Base-by-base conservation (phyloP, 2,329 filamentous ascomycete genomes). In the Scopulariopsis brevicaulis region DNA sequence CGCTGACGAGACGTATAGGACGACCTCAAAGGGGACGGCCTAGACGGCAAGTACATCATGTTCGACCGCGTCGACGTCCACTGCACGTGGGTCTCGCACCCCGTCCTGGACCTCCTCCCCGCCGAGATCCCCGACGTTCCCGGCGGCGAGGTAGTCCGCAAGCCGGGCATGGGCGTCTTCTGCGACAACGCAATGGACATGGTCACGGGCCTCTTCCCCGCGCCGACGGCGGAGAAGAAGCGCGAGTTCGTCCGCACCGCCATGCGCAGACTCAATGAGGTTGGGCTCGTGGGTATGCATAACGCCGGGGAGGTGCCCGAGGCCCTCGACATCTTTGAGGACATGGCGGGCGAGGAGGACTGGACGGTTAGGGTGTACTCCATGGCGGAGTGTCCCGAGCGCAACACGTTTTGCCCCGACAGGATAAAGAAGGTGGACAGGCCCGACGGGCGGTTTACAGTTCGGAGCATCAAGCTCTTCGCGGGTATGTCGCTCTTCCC, bases 141-240 rank as follows among this genome's bases (percentile, higher is more conserved):
- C 1, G 85, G 85, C 12, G 86, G 86, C 1, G 83, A 87, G 60
- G 78, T 87, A 12, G 68, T 85, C 15, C 75, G 77, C 34, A 71
- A 81, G 3, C 84, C 85, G 0, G 83, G 83, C 0, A 75, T 78
- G 64, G 85, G 86, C 50, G 84, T 89, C 11, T 88, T 89, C 63
- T 89, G 86, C 65, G 85, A 89, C 68, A 88, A 88, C 65, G 85
- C 85, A 25, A 87, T 88, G 79, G 81, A 85, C 51, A 68, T 85
- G 55, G 75, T 87, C 40, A 72, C 75, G 59, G 69, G 73, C 2
- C 63, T 80, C 20, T 85, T 82, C 73, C 84, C 84, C 1, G 77
- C 77, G 59, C 82, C 83, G 0, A 73, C 72, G 52, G 69, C 68
- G 5, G 73, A 74, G n/a, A 76, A 74, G 62, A 85, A 82, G 64